phyloP scores from a whole-genome alignment of 495 filamentous ascomycete genomes.

The Tricharina praecox region DNA sequence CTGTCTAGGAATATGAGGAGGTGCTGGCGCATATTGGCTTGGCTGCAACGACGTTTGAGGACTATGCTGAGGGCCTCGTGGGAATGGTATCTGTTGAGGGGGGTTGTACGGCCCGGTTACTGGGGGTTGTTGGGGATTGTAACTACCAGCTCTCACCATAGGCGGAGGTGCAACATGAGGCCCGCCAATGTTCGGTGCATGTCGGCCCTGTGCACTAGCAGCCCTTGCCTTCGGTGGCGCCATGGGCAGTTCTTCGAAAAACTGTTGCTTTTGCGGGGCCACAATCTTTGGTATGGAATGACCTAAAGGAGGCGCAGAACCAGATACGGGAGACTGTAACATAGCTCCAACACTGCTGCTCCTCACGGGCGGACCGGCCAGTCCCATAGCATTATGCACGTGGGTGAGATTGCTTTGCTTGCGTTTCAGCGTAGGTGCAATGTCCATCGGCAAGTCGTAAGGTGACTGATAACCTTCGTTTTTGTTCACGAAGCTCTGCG shows the following conservation, averaged over 20 bases:
- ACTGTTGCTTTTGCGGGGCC: slow-evolving; percentile 17
- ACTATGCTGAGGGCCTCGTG: slow-evolving; percentile 6
- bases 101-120: background rate
- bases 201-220: slow-evolving; percentile 20
- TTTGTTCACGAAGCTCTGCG: slow-evolving; percentile 72
- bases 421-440: slow-evolving; percentile 34
- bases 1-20: slow-evolving; percentile 17
- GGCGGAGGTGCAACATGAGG: slow-evolving; percentile 29
- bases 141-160: slow-evolving; percentile 34
- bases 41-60: slow-evolving; percentile 12
- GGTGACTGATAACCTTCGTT: slow-evolving; percentile 87
- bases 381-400: slow-evolving; percentile 28
- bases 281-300: no score
- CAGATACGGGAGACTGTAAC: no score
- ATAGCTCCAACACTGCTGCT: slow-evolving; percentile 55
- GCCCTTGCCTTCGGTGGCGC: slow-evolving; percentile 40
- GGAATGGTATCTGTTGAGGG: background rate
- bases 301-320: slow-evolving; percentile 21
- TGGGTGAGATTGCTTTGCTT: slow-evolving; percentile 36
- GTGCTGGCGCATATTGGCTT: slow-evolving; percentile 37
- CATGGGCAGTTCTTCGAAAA: slow-evolving; percentile 60
- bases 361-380: slow-evolving; percentile 38
- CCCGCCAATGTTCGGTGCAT: slow-evolving; percentile 18
- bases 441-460: slow-evolving; percentile 85
- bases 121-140: slow-evolving; percentile 32